Base-by-base conservation (phyloP, 352 stramenopile genomes). In the Hyaloperonospora arabidopsidis region DNA sequence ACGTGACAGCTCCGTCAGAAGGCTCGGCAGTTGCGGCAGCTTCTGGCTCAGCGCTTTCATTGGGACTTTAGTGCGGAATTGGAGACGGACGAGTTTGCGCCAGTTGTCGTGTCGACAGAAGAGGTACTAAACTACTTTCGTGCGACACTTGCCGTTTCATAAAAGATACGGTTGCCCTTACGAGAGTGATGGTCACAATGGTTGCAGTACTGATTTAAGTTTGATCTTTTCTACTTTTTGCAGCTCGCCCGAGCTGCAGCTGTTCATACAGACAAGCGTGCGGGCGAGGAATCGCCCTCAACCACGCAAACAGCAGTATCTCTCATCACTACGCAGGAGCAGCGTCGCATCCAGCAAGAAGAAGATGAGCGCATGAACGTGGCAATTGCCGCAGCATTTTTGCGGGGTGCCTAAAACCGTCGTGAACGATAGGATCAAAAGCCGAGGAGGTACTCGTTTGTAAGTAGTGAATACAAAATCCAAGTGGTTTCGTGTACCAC, bases 1-100 rank as follows among this genome's bases (percentile, higher is more conserved):
- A 19, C 5, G n/a, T 28, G 32, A 38, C 48, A 81, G 74, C 53
- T 82, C 10, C 67, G 53, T 1, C 57, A 49, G 3, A 60, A 68
- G n/a, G 61, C 59, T 10, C 29, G 52, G 0, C 53, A 70, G 14
- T 49, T 85, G 35, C 61, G 68, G 2, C 57, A 74, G 5, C 56
- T 79, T 21, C 61, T 81, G 21, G 17, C 48, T 38, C 59, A 38
- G 43, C 74, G 72, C 50, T 85, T 85, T 54, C 44, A 67, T 1
- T 65, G 69, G 59, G 49, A 68, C 19, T 46, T 48, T 6, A 17
- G 38, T 1, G 53, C 58, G 5, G 65, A 68, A 14, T 28, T 50
- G 21, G 70, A 73, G 18, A 36, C 61, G 49, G 64, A 79, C 46
- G 72, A 81, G 51, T 76, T 76, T n/a, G 65, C 72, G 11, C 72